Evolutionary conservation across 2,329 filamentous ascomycete genomes (phyloP), one percentile per base, ranked within the genome.

Genomic region (Beauveria scarabaeidicola): DNA sequence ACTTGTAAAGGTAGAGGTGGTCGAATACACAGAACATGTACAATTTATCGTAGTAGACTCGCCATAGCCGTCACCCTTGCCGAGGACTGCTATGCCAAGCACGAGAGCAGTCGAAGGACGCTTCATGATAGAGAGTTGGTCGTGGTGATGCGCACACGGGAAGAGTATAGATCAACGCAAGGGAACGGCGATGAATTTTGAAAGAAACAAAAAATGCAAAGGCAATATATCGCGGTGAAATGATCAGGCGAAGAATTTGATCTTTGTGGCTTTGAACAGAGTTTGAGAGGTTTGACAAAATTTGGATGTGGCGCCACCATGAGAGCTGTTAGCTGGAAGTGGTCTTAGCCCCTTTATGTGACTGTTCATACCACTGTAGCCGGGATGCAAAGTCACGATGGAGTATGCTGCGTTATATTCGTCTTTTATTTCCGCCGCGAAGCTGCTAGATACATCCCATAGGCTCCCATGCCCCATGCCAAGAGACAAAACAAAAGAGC

Each of bases 361-460:
- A 36, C 17, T 15, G 3, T 3, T 25, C 19, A 7, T 15, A 21
- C 8, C 21, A 9, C 11, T 15, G 6, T 25, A 15, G 21, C n/a
- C 25, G 10, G 6, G 23, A 52, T 15, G 2, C 43, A 41, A 15
- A 27, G 44, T 29, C 43, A 46, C 13, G 40, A 13, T 47, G 8
- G 19, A 17, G n/a, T 36, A 40, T 36, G 32, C 41, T 48, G 46
- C 55, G 47, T 58, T 51, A 46, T 58, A 58, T 23, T 58, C 55
- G 55, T 58, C 58, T 60, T 60, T 32, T 48, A 60, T 51, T 60
- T 50, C 58, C 43, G 41, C 54, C 44, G 51, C 51, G 58, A 44
- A 58, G 38, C 48, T 60, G 58, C 51, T 54, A 60, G 43, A 60
- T 55, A 60, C 58, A 50, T 60, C 58, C 51, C 50, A 60, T 32